Evolutionary conservation across 2,329 filamentous ascomycete genomes (phyloP).

Genomic region (Ophiostoma himal-ulmi): DNA sequence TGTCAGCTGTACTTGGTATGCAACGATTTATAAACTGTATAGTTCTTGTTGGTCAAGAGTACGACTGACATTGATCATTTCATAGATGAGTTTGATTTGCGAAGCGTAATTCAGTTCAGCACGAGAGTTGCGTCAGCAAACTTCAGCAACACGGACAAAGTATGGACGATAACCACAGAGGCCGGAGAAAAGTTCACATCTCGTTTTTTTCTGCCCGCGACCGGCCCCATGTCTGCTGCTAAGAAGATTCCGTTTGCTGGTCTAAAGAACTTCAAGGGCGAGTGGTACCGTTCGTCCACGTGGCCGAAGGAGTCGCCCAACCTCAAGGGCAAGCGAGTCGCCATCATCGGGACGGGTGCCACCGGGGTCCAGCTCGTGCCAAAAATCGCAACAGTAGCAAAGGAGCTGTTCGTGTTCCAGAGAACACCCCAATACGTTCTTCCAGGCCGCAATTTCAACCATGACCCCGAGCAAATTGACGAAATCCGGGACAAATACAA

Average conservation of each 20-base stretch:
- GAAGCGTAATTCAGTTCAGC: neutral
- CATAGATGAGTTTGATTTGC: neutral
- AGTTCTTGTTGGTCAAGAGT: constrained; percentile 18
- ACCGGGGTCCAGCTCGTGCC: constrained; percentile 74
- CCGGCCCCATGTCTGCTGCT: constrained; percentile 62
- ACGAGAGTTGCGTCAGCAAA: neutral
- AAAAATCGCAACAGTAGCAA: constrained; percentile 57
- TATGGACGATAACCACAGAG: constrained; percentile 22
- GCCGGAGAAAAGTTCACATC: constrained; percentile 36
- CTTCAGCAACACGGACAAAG: neutral
- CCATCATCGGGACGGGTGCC: constrained; percentile 70
- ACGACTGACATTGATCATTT: neutral
- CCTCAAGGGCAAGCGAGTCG: constrained; percentile 60
- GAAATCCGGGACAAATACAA: constrained; percentile 13
- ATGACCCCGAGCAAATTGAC: constrained; percentile 11
- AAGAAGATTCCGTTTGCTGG: constrained; percentile 58
- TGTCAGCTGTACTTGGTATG: constrained; percentile 16
- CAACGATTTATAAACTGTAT: constrained; percentile 30
- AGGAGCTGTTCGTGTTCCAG: constrained; percentile 70
- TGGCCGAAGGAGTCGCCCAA: constrained; percentile 48
- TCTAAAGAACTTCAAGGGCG: constrained; percentile 53
- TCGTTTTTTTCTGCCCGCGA: constrained; percentile 52
- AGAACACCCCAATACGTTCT: constrained; percentile 67
- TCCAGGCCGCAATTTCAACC: constrained; percentile 30
- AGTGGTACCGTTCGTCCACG: constrained; percentile 57